Base-by-base conservation (phyloP, 306 rosid genomes). In the Dryas alaskensis region DNA sequence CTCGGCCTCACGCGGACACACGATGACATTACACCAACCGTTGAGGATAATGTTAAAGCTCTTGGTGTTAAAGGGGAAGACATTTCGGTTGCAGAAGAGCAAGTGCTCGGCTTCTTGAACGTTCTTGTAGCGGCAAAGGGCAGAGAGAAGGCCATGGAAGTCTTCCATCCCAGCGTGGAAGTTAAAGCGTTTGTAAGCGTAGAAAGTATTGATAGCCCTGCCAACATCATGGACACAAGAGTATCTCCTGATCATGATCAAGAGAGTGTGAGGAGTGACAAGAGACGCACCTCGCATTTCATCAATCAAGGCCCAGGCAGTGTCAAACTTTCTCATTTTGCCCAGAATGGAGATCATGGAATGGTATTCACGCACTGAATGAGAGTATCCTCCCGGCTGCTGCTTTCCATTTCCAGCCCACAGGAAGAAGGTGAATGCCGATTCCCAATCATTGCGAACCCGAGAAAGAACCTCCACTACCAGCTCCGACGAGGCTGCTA, bases 41-140 rank as follows among this genome's bases (percentile, higher is more conserved):
- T 88, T 89, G 65, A 93, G 91, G 76, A 93, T 72, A 51, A 91
- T 91, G 81, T 93, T 93, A 78, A 93, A 91, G 86, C 97, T 91
- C 84, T 89, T 91, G 63, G 86, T 81, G 69, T 84, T 78, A 51
- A 85, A 83, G 0, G 92, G 92, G 80, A 91, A 91, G 8, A 76
- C 85, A 62, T 84, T 73, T 44, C 78, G 63, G 74, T 86, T 86
- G 83, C 87, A 83, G 80, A 91, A 89, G 22, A 93, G 81, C 25
- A 93, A 70, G 74, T 89, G 87, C 78, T 93, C 96, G 3, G 97
- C 97, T 72, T 89, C 96, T 69, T 83, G 77, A 55, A 89, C 94
- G 43, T 89, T 93, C 83, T 91, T 91, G 81, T 84, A 91, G 65
- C 92, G 89, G 67, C 97, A 91, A 81, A 93, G 98, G 27, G 96